Conservation (phyloP, 805 yeast species). For the Candida broadrunensis region DNA sequence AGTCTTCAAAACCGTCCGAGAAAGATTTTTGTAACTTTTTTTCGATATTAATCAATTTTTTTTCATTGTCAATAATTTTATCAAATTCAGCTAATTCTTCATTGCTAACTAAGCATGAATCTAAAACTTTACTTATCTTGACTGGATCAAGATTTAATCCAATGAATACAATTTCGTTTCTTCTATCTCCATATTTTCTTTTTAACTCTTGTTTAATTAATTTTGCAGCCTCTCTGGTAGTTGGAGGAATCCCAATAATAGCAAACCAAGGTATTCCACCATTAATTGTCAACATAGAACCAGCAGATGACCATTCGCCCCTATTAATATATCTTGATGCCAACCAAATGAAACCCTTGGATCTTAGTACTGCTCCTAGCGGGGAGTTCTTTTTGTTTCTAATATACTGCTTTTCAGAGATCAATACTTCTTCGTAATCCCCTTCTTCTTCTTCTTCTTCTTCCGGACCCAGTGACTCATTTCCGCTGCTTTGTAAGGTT, state of each 20-base stretch:
- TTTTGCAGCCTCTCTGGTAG: constrained; percentile 16
- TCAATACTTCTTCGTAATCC: constrained; percentile 8
- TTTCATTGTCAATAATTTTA: constrained; percentile 20
- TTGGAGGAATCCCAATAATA: constrained; percentile 29
- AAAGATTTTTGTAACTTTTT: constrained; percentile 23
- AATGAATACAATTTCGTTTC: constrained; percentile 46
- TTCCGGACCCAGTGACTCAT: constrained; percentile 8
- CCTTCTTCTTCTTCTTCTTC: constrained; percentile 11
- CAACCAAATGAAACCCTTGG: constrained; percentile 46
- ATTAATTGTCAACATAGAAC: constrained; percentile 36
- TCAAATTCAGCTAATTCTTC: constrained; percentile 29
- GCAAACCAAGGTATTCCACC: constrained; percentile 46
- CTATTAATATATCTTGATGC: constrained; percentile 38
- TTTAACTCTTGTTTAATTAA: constrained; percentile 33
- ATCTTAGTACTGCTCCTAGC: constrained; percentile 35
- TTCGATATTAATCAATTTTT: constrained; percentile 28
- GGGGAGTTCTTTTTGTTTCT: constrained; percentile 32
- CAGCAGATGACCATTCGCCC: constrained; percentile 47
- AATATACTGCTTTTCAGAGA: constrained; percentile 20
- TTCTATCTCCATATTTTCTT: constrained; percentile 40
- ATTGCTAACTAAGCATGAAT: constrained; percentile 38
- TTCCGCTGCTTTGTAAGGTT: constrained; percentile 6
- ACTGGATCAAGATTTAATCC: constrained; percentile 33
- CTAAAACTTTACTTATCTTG: constrained; percentile 25
- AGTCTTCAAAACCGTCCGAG: constrained; percentile 44